phyloP scores from a whole-genome alignment of 345 rosid genomes.

The Adansonia digitata region DNA sequence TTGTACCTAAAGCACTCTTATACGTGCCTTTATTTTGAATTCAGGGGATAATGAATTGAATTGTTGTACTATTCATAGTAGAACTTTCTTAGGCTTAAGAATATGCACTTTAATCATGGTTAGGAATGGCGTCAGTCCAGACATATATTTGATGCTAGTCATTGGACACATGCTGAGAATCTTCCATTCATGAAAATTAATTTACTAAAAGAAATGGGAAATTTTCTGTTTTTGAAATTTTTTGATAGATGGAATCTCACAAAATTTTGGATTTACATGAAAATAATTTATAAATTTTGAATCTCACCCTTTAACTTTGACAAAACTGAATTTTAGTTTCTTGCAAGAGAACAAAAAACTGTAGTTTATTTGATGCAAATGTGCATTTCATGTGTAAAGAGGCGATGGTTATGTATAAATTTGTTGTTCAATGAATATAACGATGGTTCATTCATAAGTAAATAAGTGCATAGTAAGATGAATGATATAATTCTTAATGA shows the following conservation, averaged over 20 bases:
- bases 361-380: background rate
- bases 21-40: background rate
- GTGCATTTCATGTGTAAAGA: background rate
- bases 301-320: background rate
- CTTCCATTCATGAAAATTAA: background rate
- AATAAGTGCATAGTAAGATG: no score
- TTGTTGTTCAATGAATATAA: no score
- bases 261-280: background rate
- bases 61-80: background rate
- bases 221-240: background rate
- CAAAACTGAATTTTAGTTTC: no score
- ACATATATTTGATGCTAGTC: background rate
- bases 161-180: background rate
- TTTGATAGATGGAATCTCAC: background rate
- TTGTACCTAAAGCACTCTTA: background rate
- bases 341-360: background rate
- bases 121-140: background rate
- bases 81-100: background rate
- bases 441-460: no score
- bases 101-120: background rate
- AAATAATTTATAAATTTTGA: background rate
- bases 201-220: background rate
- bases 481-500: no score
- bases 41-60: background rate
- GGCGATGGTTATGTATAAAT: background rate